Evolutionary conservation across 2,329 filamentous ascomycete genomes (phyloP), one percentile per base, ranked within the genome.

Genomic region (Davidsoniella australis): DNA sequence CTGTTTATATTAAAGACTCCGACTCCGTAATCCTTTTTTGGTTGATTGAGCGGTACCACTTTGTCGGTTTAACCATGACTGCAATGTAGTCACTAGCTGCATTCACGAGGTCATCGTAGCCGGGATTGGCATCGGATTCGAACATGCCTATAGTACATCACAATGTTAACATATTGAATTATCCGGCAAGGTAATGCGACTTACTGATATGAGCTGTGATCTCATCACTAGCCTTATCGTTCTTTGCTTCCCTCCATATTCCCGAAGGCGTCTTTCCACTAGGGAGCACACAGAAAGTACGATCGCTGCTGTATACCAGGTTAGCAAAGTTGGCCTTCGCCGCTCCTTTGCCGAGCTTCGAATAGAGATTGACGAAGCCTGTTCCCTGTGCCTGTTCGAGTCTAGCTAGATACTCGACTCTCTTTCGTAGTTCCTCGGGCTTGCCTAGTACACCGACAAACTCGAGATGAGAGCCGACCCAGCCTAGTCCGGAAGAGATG

Each of bases 281-380:
- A 2, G 87, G 86, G 49, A 94, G 62, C 52, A 86, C 85, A 66
- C 88, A 94, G 61, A 96, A 98, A 0, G 89, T 96, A 57, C 91
- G 73, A 58, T 67, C 66, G 9, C 26, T 38, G 26, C 50, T 52
- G 36, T 52, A 52, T 26, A 52, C 18, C 17, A 52, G 16, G 14
- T 38, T 39, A 29, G 50, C 46, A n/a, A 49, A 43, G 40, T 49
- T 53, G 1, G 41, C 50, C 26, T 71, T 58, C 47, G 69, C 63
- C 12, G 82, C 80, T 12, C 76, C 78, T 58, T 74, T 72, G 1
- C 87, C 88, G 23, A 98, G 75, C 24, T 80, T 74, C 4, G 86
- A 94, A 64, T 94, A 95, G 51, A 95, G 70, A 60, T 95, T 91
- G 12, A 78, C 79, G 60, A 88, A 94, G 2, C 84, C 83, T 12